These are phyloP conservation scores for Elongisporangium undulatum DNA, from an alignment of 352 stramenopile genomes.

Conservation along the genomic window DNA sequence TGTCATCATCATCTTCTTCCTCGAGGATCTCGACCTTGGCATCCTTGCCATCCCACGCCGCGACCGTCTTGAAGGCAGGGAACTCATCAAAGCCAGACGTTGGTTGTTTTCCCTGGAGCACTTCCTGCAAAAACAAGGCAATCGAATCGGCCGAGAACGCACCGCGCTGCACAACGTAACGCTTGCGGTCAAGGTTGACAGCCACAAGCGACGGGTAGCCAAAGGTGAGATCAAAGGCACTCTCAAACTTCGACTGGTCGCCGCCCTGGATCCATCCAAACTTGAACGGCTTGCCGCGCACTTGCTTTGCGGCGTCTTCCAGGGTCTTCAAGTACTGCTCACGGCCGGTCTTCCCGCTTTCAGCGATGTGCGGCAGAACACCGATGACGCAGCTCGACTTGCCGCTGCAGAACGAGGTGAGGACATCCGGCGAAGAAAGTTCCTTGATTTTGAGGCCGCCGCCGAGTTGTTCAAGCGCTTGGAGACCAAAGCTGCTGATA, in stretches of 20 bases:
- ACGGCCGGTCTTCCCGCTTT: constrained; percentile 80
- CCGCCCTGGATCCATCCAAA: constrained; percentile 90
- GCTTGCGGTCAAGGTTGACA: constrained; percentile 84
- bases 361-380: constrained; percentile 87
- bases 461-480: constrained; percentile 66
- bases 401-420: constrained; percentile 83
- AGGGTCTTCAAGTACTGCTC: constrained; percentile 84
- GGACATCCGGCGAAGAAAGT: constrained; percentile 46
- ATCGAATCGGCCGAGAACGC: constrained; percentile 69
- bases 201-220: constrained; percentile 89
- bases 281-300: constrained; percentile 88
- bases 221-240: constrained; percentile 86
- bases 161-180: constrained; percentile 76
- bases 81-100: constrained; percentile 60
- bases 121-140: constrained; percentile 59
- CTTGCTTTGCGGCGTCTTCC: constrained; percentile 75
- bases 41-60: constrained; percentile 82
- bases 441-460: constrained; percentile 80
- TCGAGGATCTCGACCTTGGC: constrained; percentile 65
- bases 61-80: constrained; percentile 55
- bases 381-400: constrained; percentile 90
- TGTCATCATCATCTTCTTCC: constrained; percentile 82
- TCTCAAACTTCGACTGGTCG: constrained; percentile 82
- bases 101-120: constrained; percentile 67
- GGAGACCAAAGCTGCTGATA: constrained; percentile 78